phyloP scores from a whole-genome alignment of 257 asterid genomes.

The Fraxinus excelsior region DNA sequence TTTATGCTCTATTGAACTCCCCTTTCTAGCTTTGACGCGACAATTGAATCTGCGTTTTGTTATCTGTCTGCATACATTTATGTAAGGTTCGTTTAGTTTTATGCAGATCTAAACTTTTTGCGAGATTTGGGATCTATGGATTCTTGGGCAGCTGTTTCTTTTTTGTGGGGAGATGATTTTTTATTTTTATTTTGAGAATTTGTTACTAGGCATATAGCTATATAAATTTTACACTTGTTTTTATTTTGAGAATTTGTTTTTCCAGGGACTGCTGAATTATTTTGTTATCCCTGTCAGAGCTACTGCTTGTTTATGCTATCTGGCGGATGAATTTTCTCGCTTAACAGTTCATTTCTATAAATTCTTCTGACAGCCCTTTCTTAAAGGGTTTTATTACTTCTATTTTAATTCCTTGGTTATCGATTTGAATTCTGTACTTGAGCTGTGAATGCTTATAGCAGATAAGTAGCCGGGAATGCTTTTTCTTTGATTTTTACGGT shows the following conservation, averaged over 20 bases:
- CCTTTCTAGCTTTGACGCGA: background rate
- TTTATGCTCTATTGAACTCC: background rate
- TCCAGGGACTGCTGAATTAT: background rate
- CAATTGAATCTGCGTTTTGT: background rate
- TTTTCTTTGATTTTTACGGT: background rate
- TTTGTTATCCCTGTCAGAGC: background rate
- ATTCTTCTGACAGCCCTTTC: background rate
- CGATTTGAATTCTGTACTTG: background rate
- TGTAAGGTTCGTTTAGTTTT: background rate
- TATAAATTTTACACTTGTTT: background rate
- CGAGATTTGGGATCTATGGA: slow-evolving; percentile 1
- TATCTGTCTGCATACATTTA: background rate
- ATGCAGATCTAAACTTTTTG: slow-evolving; percentile 33
- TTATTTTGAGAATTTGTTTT: background rate
- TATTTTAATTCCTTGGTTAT: background rate
- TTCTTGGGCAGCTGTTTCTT: background rate
- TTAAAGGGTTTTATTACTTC: background rate
- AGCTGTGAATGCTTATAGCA: background rate
- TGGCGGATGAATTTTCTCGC: too few species aligned
- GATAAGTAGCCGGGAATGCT: background rate
- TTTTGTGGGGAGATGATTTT: background rate
- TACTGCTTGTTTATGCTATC: background rate
- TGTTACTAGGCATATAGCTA: background rate
- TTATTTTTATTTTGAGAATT: background rate
- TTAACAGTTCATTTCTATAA: background rate